Base-by-base conservation (phyloP, 1,139 yeast genomes). In the Protomyces arabidopsidicola region DNA sequence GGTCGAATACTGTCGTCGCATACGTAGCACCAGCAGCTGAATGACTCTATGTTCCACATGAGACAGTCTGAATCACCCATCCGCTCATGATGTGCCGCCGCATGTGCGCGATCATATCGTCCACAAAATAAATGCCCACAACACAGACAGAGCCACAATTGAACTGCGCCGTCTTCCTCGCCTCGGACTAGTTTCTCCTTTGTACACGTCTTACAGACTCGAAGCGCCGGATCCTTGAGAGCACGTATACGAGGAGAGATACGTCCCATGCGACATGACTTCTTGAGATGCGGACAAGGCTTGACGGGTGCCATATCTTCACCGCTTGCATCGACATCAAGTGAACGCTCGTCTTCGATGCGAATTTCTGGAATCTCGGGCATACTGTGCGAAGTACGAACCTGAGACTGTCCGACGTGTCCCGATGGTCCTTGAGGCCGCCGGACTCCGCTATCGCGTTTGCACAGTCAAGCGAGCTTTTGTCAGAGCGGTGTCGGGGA, bases 41-140 rank as follows among this genome's bases (percentile, higher is more conserved):
- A 45, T 10, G 45, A 53, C 6, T 59, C 60, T 16, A 63, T 58
- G 61, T 60, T 63, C 56, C 60, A 53, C 55, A 58, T 54, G 27
- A 63, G 45, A 20, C 64, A 63, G 18, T 59, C 60, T 14, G 50
- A 36, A 14, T 55, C 59, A 9, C 58, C 59, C 4, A 34, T 9
- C 18, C 54, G 54, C 38, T 55, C 53, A 48, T 53, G 42, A 31
- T 63, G 65, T n/a, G 57, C 45, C 18, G 35, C 55, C 27, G 60
- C 60, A 42, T 63, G 65, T 8, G 56, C 55, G 5, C 27, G 16
- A 18, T 63, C 63, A 27, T 63, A 53, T 27, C 62, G 51, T 18
- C 60, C 63, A 20, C 65, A 63, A 34, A 59, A 63, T 14, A 63
- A 36, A 42, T 50, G 34, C 16, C 65, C 65, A 10, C 65, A 63